Evolutionary conservation across 2,329 filamentous ascomycete genomes (phyloP).

Genomic region (Xylariaceae sp.): DNA sequence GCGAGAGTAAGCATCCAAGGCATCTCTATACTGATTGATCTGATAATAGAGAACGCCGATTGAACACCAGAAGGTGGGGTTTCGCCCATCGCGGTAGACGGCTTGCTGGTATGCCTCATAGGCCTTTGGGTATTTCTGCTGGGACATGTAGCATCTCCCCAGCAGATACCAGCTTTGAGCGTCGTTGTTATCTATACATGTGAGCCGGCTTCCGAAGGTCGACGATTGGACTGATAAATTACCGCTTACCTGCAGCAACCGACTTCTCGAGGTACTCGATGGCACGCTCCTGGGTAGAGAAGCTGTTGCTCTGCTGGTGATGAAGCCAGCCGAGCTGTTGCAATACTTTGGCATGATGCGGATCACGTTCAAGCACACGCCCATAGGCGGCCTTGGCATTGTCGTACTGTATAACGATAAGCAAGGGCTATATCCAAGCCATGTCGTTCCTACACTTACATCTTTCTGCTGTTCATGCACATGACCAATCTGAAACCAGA

Average conservation of each 20-base stretch:
- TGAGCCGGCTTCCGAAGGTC: conserved; percentile 22
- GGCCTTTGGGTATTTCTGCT: conserved; percentile 97
- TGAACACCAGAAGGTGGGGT: conserved; percentile 99
- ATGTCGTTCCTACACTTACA: conserved; percentile 49
- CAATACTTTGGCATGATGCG: conserved; percentile 94
- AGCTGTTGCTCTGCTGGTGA: conserved; percentile 90
- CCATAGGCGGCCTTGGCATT: conserved; percentile 88
- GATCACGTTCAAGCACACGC: conserved; percentile 87
- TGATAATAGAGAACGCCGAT: conserved; percentile 99
- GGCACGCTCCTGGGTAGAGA: conserved; percentile 87
- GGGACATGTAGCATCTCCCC: conserved; percentile 97
- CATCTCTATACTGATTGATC: conserved; percentile 98
- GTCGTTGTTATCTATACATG: conserved; percentile 72
- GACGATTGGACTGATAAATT: not conserved
- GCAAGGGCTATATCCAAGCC: not conserved
- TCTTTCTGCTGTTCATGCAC: conserved; percentile 99
- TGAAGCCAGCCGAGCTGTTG: conserved; percentile 97
- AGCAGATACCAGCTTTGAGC: conserved; percentile 98
- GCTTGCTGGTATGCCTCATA: conserved; percentile 99
- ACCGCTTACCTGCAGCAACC: conserved; percentile 72
- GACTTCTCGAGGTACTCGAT: conserved; percentile 98
- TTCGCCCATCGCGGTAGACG: conserved; percentile 94
- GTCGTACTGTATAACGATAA: conserved; percentile 61
- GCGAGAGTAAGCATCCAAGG: conserved; percentile 92
- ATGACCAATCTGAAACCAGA: conserved; percentile 99